Conservation (phyloP, 768 basidiomycete genomes). For the Boletus subparvulus region DNA sequence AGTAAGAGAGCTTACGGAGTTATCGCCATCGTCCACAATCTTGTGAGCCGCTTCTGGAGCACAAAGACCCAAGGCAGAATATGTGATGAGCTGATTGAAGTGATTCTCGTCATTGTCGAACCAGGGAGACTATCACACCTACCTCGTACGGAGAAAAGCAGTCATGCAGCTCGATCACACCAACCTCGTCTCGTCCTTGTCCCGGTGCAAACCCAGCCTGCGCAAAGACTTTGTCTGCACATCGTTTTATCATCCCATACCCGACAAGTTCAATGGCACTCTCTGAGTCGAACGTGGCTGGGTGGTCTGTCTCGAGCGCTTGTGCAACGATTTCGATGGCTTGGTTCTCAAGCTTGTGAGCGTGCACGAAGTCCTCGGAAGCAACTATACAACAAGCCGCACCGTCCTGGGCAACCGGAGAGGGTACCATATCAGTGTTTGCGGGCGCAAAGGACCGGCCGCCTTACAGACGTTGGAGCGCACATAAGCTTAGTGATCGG, state of each 20-base stretch:
- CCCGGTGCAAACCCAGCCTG: conserved; percentile 66
- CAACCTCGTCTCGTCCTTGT: conserved; percentile 66
- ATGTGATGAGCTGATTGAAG: conserved; percentile 61
- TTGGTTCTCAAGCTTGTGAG: conserved; percentile 73
- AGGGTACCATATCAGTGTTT: neutral
- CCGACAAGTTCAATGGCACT: conserved; percentile 77
- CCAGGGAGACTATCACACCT: neutral
- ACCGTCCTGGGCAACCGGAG: conserved; percentile 48
- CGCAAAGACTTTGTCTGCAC: conserved; percentile 64
- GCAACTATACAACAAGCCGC: conserved; percentile 75
- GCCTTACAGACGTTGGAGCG: conserved; percentile 74
- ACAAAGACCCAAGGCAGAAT: conserved; percentile 75
- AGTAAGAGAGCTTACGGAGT: conserved; percentile 54
- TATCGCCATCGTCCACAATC: conserved; percentile 71
- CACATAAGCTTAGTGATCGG: conserved; percentile 81
- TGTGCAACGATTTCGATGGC: conserved; percentile 77
- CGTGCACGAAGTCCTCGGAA: conserved; percentile 73
- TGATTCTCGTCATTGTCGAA: neutral
- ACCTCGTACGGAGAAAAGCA: conserved; percentile 84
- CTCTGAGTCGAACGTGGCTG: conserved; percentile 56
- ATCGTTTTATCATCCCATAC: conserved; percentile 66
- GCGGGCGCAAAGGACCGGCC: neutral
- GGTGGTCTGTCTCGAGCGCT: conserved; percentile 62
- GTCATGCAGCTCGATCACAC: conserved; percentile 80
- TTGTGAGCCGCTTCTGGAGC: conserved; percentile 62